Evolutionary conservation across 768 basidiomycete genomes (phyloP).

Genomic region (Termitomyces sp.): DNA sequence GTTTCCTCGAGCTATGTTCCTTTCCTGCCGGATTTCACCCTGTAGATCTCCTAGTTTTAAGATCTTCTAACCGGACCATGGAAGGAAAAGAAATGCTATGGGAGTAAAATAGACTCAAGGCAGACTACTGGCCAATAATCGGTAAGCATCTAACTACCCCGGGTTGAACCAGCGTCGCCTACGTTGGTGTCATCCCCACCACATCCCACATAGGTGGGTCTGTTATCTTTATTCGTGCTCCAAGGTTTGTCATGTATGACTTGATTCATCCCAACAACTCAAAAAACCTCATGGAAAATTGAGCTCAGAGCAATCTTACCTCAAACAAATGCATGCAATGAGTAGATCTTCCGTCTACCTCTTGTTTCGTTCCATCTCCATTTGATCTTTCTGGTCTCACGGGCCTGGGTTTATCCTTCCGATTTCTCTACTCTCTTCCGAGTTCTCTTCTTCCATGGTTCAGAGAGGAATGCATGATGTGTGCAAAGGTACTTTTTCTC

Average conservation of each 20-base stretch:
- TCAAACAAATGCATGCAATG: constrained; percentile 26
- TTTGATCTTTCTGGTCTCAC: not conserved
- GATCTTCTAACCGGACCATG: not conserved
- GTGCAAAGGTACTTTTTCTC: not conserved
- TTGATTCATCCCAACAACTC: constrained; percentile 9
- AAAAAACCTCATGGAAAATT: not conserved
- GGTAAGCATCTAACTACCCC: not conserved
- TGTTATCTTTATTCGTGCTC: constrained; percentile 17
- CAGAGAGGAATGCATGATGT: not conserved
- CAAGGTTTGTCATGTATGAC: constrained; percentile 22
- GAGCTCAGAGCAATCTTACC: constrained; percentile 13
- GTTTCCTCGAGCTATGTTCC: not conserved
- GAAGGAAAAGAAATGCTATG: not conserved
- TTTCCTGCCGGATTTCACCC: not conserved
- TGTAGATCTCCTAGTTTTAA: not conserved
- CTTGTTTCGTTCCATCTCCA: not conserved
- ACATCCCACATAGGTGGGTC: constrained; percentile 15
- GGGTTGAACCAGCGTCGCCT: not conserved
- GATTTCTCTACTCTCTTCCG: not conserved
- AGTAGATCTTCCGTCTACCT: constrained; percentile 16
- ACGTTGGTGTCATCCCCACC: constrained; percentile 10
- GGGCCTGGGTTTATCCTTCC: not conserved
- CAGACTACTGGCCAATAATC: not conserved
- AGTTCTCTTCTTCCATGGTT: not conserved
- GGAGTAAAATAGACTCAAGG: not conserved